phyloP scores from a whole-genome alignment of 345 rosid genomes.

The Clausena lansium region DNA sequence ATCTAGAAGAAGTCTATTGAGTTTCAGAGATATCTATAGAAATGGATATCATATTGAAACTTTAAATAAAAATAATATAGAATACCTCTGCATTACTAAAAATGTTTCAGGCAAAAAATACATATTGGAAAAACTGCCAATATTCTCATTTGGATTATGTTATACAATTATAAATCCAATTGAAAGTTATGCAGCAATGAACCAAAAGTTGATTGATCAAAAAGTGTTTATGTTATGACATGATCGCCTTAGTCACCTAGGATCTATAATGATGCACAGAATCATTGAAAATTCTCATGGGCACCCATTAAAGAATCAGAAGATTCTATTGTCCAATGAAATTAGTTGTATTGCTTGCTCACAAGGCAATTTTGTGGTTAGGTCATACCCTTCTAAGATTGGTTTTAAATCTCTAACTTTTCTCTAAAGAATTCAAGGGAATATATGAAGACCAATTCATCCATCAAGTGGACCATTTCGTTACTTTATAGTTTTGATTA shows the following conservation, averaged over 20 bases:
- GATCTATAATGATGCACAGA: background rate
- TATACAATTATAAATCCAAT: background rate
- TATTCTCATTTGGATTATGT: background rate
- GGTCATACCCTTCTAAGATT: conserved; percentile 1
- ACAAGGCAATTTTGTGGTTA: conserved; percentile 1
- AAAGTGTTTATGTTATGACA: conserved; percentile 10
- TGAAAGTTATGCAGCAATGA: background rate
- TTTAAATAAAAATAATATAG: background rate
- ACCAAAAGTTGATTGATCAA: background rate
- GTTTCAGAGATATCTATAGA: background rate
- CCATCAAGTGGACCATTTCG: background rate
- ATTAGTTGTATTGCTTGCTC: background rate
- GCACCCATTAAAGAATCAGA: background rate
- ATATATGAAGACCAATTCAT: conserved; percentile 10
- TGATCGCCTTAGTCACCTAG: background rate
- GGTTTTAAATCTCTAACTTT: background rate
- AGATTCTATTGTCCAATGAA: background rate
- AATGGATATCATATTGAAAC: background rate
- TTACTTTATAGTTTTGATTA: conserved; percentile 8
- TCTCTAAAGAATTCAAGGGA: background rate
- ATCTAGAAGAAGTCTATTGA: no score
- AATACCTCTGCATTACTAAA: no score
- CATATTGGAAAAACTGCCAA: background rate
- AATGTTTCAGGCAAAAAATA: no score
- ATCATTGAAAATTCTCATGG: background rate